Evolutionary conservation across 495 filamentous ascomycete genomes (phyloP).

Genomic region (Parathielavia hyrcaniae): DNA sequence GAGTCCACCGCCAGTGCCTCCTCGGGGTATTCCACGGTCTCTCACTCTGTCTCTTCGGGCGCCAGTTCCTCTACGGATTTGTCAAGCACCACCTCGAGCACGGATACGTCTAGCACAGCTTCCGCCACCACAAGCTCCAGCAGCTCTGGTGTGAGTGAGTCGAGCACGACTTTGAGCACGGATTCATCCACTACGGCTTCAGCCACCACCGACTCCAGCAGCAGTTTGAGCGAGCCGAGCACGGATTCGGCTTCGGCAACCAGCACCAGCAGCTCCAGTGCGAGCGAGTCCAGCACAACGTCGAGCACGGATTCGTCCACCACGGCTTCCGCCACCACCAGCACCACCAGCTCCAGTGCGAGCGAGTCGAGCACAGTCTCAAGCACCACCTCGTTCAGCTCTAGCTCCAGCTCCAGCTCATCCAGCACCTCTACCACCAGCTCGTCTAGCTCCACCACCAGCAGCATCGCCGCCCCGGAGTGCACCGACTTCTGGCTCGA

Average conservation of each 20-base stretch:
- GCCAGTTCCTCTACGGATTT: too few relatives aligned
- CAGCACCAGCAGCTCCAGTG: neutral
- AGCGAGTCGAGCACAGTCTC: neutral
- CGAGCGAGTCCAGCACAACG: neutral
- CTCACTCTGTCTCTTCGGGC: too few relatives aligned
- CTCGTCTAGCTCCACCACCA: slow-evolving; percentile 9
- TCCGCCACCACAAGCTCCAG: neutral
- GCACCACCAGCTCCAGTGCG: neutral
- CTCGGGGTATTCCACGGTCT: too few relatives aligned
- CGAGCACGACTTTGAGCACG: neutral
- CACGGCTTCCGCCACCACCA: neutral
- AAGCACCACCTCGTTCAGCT: neutral
- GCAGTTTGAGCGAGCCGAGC: neutral
- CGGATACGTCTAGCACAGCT: neutral
- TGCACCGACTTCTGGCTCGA: slow-evolving; percentile 43
- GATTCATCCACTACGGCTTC: neutral
- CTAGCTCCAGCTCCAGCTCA: slow-evolving; percentile 9
- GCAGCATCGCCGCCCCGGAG: slow-evolving; percentile 12
- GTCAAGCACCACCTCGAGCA: too few relatives aligned
- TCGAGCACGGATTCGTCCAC: neutral
- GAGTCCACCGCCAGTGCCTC: too few relatives aligned
- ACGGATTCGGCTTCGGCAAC: neutral
- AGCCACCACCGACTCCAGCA: neutral
- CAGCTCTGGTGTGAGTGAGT: neutral
- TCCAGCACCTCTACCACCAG: slow-evolving; percentile 11